These are phyloP conservation scores for Calocybe gangraenosa DNA, from an alignment of 768 basidiomycete species.

Conservation along the genomic window DNA sequence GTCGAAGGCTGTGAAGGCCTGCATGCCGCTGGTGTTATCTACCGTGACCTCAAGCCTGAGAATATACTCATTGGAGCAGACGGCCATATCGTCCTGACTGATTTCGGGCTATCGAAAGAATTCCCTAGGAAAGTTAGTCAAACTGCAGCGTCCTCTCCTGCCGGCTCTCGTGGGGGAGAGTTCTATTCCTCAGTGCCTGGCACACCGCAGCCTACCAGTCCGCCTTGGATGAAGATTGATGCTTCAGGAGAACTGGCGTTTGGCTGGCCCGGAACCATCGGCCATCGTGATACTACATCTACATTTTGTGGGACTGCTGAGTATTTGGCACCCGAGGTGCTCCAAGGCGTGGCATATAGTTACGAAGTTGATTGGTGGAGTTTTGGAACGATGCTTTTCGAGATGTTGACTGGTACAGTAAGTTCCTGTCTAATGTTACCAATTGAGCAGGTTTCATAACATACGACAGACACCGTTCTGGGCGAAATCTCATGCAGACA, in stretches of 20 bases:
- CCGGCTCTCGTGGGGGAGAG: slow-evolving; percentile 41
- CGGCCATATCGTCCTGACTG: slow-evolving; percentile 95
- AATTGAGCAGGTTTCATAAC: slow-evolving; percentile 12
- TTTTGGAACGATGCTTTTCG: slow-evolving; percentile 95
- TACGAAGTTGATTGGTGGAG: slow-evolving; percentile 99
- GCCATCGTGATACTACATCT: slow-evolving; percentile 61
- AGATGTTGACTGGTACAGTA: slow-evolving; percentile 95
- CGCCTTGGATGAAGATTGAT: slow-evolving; percentile 76
- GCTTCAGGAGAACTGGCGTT: slow-evolving; percentile 45
- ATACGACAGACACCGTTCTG: slow-evolving; percentile 77
- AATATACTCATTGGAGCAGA: slow-evolving; percentile 92
- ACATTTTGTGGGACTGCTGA: slow-evolving; percentile 97
- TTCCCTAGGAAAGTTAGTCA: slow-evolving; percentile 56
- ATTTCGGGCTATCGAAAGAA: slow-evolving; percentile 94
- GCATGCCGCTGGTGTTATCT: slow-evolving; percentile 92
- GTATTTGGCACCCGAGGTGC: slow-evolving; percentile 95
- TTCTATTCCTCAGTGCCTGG: slow-evolving; percentile 53
- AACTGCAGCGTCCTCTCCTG: slow-evolving; percentile 58
- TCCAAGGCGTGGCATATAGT: slow-evolving; percentile 84
- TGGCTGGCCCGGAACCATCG: slow-evolving; percentile 54
- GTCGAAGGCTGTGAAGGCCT: slow-evolving; percentile 95
- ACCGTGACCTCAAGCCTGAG: slow-evolving; percentile 96
- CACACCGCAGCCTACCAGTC: slow-evolving; percentile 41
- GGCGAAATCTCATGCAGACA: slow-evolving; percentile 90
- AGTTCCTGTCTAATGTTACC: slow-evolving; percentile 26